Evolutionary conservation across 2,329 filamentous ascomycete genomes (phyloP).

Genomic region (Madurella fahalii): DNA sequence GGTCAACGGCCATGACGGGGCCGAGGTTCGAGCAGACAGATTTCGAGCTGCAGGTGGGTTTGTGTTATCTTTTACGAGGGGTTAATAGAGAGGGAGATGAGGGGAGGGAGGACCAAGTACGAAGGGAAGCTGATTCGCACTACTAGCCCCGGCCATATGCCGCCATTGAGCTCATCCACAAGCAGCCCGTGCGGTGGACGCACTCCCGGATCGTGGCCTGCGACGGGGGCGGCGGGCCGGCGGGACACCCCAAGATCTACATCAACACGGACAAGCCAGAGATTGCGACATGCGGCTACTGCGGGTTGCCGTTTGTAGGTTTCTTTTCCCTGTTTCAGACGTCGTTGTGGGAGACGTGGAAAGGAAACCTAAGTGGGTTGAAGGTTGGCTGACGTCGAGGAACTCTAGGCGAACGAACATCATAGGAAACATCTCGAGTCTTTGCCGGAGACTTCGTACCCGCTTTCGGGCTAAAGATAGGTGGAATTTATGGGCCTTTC

Average conservation of each 20-base stretch:
- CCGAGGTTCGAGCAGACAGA: constrained; percentile 97
- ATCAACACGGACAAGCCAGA: constrained; percentile 98
- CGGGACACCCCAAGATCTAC: constrained; percentile 88
- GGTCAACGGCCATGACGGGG: constrained; percentile 81
- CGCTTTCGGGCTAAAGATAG: constrained; percentile 44
- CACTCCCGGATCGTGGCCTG: constrained; percentile 78
- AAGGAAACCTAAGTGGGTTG: background rate
- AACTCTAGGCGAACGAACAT: constrained; percentile 75
- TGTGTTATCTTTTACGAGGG: background rate
- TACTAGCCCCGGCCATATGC: constrained; percentile 78
- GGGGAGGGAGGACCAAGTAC: background rate
- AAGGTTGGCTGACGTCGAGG: constrained; percentile 21
- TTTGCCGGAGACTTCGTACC: constrained; percentile 75
- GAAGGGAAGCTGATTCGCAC: constrained; percentile 26
- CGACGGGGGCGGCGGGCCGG: constrained; percentile 85
- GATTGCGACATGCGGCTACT: constrained; percentile 88
- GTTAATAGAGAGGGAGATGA: background rate
- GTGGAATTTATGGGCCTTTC: background rate
- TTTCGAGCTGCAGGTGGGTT: constrained; percentile 76
- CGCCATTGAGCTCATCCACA: constrained; percentile 93
- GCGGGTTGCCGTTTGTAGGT: constrained; percentile 86
- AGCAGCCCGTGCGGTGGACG: constrained; percentile 90
- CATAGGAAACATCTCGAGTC: constrained; percentile 81
- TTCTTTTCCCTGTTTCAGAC: background rate
- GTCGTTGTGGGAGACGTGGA: background rate